These are phyloP conservation scores for Linnemannia exigua DNA, from an alignment of 192 early-diverging fungal genomes.

Conservation along the genomic window DNA sequence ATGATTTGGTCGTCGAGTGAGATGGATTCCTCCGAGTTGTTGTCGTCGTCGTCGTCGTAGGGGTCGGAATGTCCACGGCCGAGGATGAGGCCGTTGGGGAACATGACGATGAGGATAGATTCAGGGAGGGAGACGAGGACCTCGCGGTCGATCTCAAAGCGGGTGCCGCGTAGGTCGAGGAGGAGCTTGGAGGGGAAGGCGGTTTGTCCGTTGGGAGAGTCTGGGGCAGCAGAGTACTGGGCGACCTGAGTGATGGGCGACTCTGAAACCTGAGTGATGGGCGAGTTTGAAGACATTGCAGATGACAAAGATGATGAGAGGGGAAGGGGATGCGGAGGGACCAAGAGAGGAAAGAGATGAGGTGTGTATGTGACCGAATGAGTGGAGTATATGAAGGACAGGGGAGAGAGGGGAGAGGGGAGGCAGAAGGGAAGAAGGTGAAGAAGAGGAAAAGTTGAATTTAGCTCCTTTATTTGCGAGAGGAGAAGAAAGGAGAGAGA, in stretches of 20 bases:
- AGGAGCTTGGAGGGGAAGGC: conserved; percentile 65
- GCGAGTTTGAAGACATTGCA: conserved; percentile 36
- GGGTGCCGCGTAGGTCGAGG: conserved; percentile 70
- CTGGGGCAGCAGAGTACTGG: conserved; percentile 45
- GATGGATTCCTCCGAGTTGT: conserved; percentile 54
- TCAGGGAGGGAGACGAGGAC: conserved; percentile 70
- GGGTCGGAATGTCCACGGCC: conserved; percentile 39
- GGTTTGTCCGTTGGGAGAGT: conserved; percentile 36
- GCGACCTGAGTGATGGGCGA: conserved; percentile 69
- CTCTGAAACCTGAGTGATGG: conserved; percentile 59
- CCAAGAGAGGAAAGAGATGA: not conserved
- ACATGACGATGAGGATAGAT: conserved; percentile 73
- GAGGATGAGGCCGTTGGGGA: conserved; percentile 70
- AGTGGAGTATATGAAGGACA: not conserved
- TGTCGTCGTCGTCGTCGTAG: conserved; percentile 60
- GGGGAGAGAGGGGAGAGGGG: not conserved
- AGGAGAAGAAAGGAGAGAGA: not conserved
- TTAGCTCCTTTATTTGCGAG: too few relatives aligned
- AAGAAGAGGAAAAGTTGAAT: not conserved
- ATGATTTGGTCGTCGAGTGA: conserved; percentile 64
- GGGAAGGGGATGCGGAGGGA: not conserved
- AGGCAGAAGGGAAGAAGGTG: not conserved
- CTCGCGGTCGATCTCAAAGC: conserved; percentile 70
- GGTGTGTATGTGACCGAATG: not conserved
- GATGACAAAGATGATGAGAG: conserved; percentile 16